Conservation (phyloP, 2,329 filamentous ascomycete genomes). For the Fusarium pseudoanthophilum region DNA sequence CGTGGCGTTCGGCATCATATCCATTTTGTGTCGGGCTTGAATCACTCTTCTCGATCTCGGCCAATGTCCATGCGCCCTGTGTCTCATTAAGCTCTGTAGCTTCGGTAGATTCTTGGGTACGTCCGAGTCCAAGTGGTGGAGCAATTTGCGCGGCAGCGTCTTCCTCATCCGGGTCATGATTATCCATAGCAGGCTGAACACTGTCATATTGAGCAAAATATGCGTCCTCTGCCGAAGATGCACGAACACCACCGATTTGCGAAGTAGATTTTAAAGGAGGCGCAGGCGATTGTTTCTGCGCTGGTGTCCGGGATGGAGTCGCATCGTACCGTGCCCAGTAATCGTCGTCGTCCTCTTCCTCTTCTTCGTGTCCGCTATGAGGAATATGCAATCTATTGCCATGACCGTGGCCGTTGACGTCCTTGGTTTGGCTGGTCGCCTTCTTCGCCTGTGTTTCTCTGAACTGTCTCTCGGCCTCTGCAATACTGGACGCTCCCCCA, state of each 20-base stretch:
- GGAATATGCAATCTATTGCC: slow-evolving; percentile 27
- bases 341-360: slow-evolving; percentile 78
- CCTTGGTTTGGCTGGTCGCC: slow-evolving; percentile 23
- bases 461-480: slow-evolving; percentile 70
- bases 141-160: slow-evolving; percentile 48
- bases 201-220: slow-evolving; percentile 82
- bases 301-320: slow-evolving; percentile 73
- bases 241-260: slow-evolving; percentile 36
- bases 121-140: slow-evolving; percentile 48
- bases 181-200: slow-evolving; percentile 84
- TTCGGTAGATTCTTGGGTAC: slow-evolving; percentile 27
- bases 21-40: slow-evolving; percentile 43
- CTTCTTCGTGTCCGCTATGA: slow-evolving; percentile 48
- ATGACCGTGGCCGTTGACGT: slow-evolving; percentile 14
- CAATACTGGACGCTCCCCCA: slow-evolving; percentile 62
- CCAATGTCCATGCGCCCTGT: slow-evolving; percentile 56
- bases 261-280: slow-evolving; percentile 54
- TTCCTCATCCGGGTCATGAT: slow-evolving; percentile 81
- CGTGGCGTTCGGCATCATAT: slow-evolving; percentile 47
- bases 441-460: slow-evolving; percentile 47
- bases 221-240: slow-evolving; percentile 67
- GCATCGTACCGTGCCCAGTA: slow-evolving; percentile 85
- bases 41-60: slow-evolving; percentile 56
- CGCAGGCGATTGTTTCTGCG: slow-evolving; percentile 70
- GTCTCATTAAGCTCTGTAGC: slow-evolving; percentile 42